Evolutionary conservation across 2,329 filamentous ascomycete species (phyloP), one percentile per base, ranked within the genome.

Genomic region (Thielaviopsis ethacetica): DNA sequence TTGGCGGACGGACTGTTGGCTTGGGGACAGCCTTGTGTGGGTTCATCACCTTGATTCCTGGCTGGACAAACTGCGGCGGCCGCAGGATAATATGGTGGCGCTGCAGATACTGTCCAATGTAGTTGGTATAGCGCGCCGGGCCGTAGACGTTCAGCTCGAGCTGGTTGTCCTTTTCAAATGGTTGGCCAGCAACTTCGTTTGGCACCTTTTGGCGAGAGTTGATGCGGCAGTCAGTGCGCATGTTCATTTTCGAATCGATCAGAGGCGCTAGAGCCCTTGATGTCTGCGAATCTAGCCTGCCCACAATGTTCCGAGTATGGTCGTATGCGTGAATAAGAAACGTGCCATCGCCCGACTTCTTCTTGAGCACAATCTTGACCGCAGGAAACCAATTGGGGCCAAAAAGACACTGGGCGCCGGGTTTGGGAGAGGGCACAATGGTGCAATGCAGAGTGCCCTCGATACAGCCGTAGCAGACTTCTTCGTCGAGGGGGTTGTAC

Each of bases 101-200:
- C 19, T 55, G 53, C 13, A 59, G 24, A 12, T 51, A 55, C 2
- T 56, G 19, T 1, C 88, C 91, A 47, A 96, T 79, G 10, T 76
- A 73, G 12, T 75, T 74, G 2, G 80, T 83, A 62, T 80, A 78
- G 60, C 81, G 84, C 44, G 83, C 76, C 6, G 86, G 84, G 0
- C 88, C 89, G 65, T 93, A 96, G 7, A 97, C 68, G 64, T 88
- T 88, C 26, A 95, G 73, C 22, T 86, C 82, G 26, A 91, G 75
- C 13, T 75, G 75, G 62, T 86, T 83, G 2, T 75, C 70, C 21
- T 75, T 73, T 1, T 86, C 89, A 2, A 79, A 80, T 0, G 75
- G 68, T 58, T 79, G 73, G 41, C 88, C 86, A 17, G 80, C 74
- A 41, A 75, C 72, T 65, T 96, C 88, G n/a, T 76, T 77, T 0